A percentile compares a stretch with the other conserved stretches of the same genome.
Evolutionary conservation across 2,329 filamentous ascomycete species (phyloP).

Genomic region (Trichoderma afroharzianum): DNA sequence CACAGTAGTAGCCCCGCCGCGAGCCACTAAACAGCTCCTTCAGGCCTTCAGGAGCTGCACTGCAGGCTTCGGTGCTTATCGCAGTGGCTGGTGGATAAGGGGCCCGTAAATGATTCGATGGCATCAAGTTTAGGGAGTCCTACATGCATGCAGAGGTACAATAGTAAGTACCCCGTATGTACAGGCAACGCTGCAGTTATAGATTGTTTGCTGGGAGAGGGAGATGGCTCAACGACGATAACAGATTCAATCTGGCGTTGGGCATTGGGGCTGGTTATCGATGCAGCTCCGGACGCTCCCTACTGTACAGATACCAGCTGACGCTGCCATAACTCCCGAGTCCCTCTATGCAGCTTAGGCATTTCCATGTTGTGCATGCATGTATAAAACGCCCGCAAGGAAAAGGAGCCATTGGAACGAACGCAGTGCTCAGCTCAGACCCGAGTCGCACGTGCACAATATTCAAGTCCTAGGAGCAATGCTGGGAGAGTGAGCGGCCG

Average conservation of each 20-base stretch:
- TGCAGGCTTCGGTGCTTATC: constrained; percentile 7
- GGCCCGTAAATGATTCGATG: neutral
- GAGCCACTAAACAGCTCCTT: neutral
- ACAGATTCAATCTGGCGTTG: neutral
- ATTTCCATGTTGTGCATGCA: neutral
- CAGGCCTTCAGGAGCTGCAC: neutral
- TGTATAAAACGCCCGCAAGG: neutral
- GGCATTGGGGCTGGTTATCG: neutral
- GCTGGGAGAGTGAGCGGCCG: neutral
- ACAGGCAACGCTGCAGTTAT: neutral
- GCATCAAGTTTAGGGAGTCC: neutral
- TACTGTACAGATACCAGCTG: neutral
- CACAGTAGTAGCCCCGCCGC: constrained; percentile 5
- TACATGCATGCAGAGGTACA: neutral
- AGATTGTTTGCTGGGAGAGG: neutral
- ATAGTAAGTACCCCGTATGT: neutral
- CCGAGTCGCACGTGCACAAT: neutral
- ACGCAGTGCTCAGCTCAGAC: neutral
- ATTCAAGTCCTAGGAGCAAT: neutral
- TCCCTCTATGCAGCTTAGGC: neutral
- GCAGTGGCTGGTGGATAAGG: neutral
- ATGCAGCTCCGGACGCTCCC: neutral
- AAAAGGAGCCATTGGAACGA: neutral
- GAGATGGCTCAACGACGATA: neutral
- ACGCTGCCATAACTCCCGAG: neutral